Conservation (phyloP, 768 basidiomycete genomes). For the Postia placenta region DNA sequence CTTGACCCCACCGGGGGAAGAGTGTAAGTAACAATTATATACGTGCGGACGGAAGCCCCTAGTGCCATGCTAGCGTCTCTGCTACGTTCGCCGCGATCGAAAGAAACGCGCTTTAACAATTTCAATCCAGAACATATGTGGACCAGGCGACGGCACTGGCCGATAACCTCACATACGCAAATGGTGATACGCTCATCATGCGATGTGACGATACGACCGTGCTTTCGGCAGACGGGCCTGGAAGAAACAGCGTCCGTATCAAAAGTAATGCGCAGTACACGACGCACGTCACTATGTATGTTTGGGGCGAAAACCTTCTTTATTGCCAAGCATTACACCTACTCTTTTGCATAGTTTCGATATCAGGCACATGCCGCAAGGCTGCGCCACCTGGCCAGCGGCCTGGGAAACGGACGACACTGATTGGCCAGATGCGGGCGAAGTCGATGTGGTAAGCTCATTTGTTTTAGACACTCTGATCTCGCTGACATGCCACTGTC, state of each 20-base stretch:
- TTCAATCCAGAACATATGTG: constrained; percentile 35
- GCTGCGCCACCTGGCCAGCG: constrained; percentile 46
- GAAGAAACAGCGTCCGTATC: constrained; percentile 55
- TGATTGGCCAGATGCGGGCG: constrained; percentile 44
- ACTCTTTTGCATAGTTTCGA: constrained; percentile 27
- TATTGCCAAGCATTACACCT: not conserved
- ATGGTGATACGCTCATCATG: constrained; percentile 45
- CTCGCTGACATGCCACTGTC: no score
- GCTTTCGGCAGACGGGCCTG: constrained; percentile 41
- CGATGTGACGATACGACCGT: constrained; percentile 47
- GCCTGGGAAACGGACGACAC: constrained; percentile 44
- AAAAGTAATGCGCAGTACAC: constrained; percentile 44
- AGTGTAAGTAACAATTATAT: constrained; percentile 41
- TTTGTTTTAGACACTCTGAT: not conserved
- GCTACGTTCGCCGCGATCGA: not conserved
- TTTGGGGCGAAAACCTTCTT: not conserved
- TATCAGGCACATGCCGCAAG: constrained; percentile 54
- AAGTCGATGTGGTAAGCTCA: constrained; percentile 31
- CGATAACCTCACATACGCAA: constrained; percentile 53
- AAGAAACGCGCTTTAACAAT: not conserved
- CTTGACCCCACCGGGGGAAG: constrained; percentile 63
- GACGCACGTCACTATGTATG: constrained; percentile 33
- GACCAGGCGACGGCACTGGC: constrained; percentile 40
- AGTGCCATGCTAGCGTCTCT: not conserved
- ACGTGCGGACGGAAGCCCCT: no score